These are phyloP conservation scores for Balakata baccata DNA, from an alignment of 345 rosid species.

Conservation along the genomic window DNA sequence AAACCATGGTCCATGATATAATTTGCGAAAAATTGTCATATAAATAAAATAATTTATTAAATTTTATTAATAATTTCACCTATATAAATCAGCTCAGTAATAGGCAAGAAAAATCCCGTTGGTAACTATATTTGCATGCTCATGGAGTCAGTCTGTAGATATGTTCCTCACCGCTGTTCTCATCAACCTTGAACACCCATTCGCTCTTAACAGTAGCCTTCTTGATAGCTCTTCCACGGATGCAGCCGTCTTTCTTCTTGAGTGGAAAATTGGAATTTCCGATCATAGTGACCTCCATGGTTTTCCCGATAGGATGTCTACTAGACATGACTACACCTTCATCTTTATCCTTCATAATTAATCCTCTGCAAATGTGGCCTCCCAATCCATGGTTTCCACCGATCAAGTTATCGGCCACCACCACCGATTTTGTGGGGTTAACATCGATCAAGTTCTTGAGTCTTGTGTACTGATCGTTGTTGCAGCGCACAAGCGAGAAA, in stretches of 20 bases:
- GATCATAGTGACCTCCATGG: slow-evolving; percentile 45
- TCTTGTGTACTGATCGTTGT: slow-evolving; percentile 29
- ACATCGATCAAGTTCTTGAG: slow-evolving; percentile 34
- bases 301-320: slow-evolving; percentile 44
- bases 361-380: slow-evolving; percentile 26
- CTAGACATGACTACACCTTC: slow-evolving; percentile 38
- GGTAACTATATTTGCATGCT: no score
- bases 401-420: slow-evolving; percentile 45
- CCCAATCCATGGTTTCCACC: slow-evolving; percentile 35
- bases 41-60: no score
- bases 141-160: slow-evolving; percentile 34
- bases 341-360: slow-evolving; percentile 15
- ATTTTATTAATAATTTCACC: no score
- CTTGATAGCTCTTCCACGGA: no score
- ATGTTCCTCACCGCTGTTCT: slow-evolving; percentile 50
- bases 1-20: no score
- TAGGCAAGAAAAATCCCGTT: no score
- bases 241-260: slow-evolving; percentile 12
- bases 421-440: slow-evolving; percentile 35
- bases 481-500: slow-evolving; percentile 44
- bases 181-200: slow-evolving; percentile 40
- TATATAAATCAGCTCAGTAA: no score
- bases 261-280: slow-evolving; percentile 1
- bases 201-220: slow-evolving; percentile 20
- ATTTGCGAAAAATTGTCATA: neutral